Percentiles rank a stretch among this genome's conserved stretches.
These are phyloP conservation scores for Neoboletus subvelutipes DNA, from an alignment of 768 basidiomycete genomes.

Conservation along the genomic window DNA sequence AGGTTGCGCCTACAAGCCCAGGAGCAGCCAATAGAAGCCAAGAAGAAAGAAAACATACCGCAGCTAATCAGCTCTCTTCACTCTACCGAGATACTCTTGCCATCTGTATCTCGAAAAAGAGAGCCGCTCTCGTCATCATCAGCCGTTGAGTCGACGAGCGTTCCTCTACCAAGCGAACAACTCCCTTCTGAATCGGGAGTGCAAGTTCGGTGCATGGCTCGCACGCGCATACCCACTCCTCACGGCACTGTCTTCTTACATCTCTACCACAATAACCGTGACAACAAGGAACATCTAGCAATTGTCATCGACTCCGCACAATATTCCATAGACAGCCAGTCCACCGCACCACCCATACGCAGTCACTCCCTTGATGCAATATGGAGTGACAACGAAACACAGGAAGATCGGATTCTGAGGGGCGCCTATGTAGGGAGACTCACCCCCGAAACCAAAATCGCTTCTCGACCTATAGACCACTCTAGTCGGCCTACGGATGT, in stretches of 20 bases:
- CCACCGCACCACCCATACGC: constrained; percentile 61
- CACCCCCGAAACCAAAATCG: constrained; percentile 49
- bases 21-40: constrained; percentile 28
- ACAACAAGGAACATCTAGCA: constrained; percentile 93
- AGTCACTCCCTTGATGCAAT: constrained; percentile 77
- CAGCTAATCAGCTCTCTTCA: constrained; percentile 9
- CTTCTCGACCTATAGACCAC: constrained; percentile 38
- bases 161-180: constrained; percentile 1
- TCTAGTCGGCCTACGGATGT: constrained; percentile 30
- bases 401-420: constrained; percentile 88
- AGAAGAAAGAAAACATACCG: constrained; percentile 52
- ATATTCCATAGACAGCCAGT: constrained; percentile 47
- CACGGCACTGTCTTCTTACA: constrained; percentile 93
- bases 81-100: constrained; percentile 37
- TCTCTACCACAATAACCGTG: constrained; percentile 90
- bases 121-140: constrained; percentile 33
- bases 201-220: constrained; percentile 92
- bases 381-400: constrained; percentile 85
- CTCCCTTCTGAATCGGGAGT: constrained; percentile 25
- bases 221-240: constrained; percentile 95
- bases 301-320: constrained; percentile 93
- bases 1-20: constrained; percentile 48
- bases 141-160: constrained; percentile 22
- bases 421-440: constrained; percentile 92
- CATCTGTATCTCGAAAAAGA: constrained; percentile 38